Base-by-base conservation (phyloP, 2,329 filamentous ascomycete species). In the Albophoma yamanashiensis region DNA sequence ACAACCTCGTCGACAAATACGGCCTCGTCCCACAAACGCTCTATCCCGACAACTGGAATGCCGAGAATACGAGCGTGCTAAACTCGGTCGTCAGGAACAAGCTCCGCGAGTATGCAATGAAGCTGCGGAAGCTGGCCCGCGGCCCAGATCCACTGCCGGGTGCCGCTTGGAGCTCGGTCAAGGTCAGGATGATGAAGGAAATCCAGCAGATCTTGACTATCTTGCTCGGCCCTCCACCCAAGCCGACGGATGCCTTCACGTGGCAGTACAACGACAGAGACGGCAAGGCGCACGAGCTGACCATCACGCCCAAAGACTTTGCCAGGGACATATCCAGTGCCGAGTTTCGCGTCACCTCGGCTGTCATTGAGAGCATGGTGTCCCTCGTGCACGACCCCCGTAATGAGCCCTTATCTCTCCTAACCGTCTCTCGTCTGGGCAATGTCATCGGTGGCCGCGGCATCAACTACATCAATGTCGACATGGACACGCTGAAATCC, bases 301-400 rank as follows among this genome's bases (percentile, higher is more conserved):
- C 73, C 22, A 78, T 82, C 31, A 89, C 87, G 0, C 91, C 92
- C 0, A 78, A 83, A 9, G 83, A 83, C 5, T 94, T 96, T 67
- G 86, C 91, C 3, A 79, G 79, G 34, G 84, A 91, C 63, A 83
- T 91, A 22, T 83, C 82, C 58, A 82, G 82, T 55, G 73, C 77
- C n/a, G 78, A 79, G 2, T 76, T 88, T 59, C 81, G 84, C 50
- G 75, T 87, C 8, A 83, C 81, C 7, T 79, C 79, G 27, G 79
- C 82, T 3, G 80, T 85, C 57, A 84, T 94, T 56, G 79, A 85
- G 65, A 75, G 80, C 62, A 86, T 93, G 74, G 87, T 95, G 67
- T 93, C 89, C 40, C 82, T 96, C 1, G 89, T 95, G 56, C 88
- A 96, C 70, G 92, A 96, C 71, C 92, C 92, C 6, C 84, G 92